Evolutionary conservation across 768 basidiomycete genomes (phyloP).

Genomic region (Imleria badia): DNA sequence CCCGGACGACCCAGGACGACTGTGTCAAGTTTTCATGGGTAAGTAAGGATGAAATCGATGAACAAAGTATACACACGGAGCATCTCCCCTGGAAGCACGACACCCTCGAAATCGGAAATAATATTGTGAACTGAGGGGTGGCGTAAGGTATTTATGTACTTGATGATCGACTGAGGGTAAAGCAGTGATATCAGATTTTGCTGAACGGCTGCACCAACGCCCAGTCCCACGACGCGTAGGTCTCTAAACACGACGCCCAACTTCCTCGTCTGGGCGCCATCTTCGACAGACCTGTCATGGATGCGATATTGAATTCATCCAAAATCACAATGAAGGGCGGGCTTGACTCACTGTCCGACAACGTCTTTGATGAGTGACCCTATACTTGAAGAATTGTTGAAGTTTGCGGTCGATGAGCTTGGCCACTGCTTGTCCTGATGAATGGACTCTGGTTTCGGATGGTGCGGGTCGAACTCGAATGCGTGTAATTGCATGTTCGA

Average conservation of each 20-base stretch:
- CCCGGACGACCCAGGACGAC: slow-evolving; percentile 86
- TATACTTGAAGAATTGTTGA: slow-evolving; percentile 1
- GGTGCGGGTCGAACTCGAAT: neutral
- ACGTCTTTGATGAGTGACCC: slow-evolving; percentile 17
- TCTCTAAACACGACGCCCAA: slow-evolving; percentile 53
- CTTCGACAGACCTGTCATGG: slow-evolving; percentile 31
- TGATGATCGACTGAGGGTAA: slow-evolving; percentile 41
- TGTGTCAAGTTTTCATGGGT: slow-evolving; percentile 21
- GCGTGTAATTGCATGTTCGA: neutral
- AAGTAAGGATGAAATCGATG: neutral
- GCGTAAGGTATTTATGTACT: slow-evolving; percentile 41
- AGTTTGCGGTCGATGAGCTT: neutral
- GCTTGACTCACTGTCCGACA: slow-evolving; percentile 9
- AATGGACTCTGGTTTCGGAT: neutral
- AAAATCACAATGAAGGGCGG: neutral
- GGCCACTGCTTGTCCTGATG: neutral
- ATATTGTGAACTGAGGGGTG: slow-evolving; percentile 68
- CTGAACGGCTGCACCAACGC: slow-evolving; percentile 43
- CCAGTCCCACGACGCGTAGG: slow-evolving; percentile 52
- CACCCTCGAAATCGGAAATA: slow-evolving; percentile 61
- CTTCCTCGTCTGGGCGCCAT: slow-evolving; percentile 36
- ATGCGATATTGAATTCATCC: neutral
- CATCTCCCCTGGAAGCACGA: slow-evolving; percentile 73
- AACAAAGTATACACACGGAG: slow-evolving; percentile 50
- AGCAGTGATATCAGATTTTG: slow-evolving; percentile 55